Conservation (phyloP, 129 eudicot species). For the sunflower (Helianthus annuus) region DNA sequence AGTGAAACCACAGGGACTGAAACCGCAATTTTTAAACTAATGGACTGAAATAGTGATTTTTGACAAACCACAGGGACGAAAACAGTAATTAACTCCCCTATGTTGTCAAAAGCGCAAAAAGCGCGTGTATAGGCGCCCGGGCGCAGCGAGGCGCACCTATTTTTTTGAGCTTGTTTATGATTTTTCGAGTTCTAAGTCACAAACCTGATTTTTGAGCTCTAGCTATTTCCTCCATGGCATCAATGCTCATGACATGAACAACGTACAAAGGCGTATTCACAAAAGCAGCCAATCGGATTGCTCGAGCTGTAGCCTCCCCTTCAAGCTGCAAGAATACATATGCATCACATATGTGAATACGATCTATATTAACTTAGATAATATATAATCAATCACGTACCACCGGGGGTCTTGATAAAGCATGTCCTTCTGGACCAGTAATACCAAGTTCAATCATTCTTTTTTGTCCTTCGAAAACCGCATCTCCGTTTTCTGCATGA, state of each 20-base stretch:
- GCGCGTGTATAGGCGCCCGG: too few species aligned
- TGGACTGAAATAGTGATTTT: too few species aligned
- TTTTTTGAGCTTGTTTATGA: too few species aligned
- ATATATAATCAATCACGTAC: conserved; percentile 45
- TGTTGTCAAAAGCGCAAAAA: too few species aligned
- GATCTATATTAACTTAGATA: background rate
- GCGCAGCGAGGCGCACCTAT: too few species aligned
- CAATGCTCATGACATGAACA: conserved; percentile 99
- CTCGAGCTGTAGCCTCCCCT: conserved; percentile 96
- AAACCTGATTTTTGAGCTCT: conserved; percentile 94
- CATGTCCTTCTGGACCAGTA: conserved; percentile 99
- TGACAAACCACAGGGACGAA: too few species aligned
- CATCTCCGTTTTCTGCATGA: conserved; percentile 99
- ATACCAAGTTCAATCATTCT: conserved; percentile 97
- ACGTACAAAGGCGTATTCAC: conserved; percentile 95
- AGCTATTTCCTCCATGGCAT: conserved; percentile 98
- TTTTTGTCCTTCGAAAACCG: conserved; percentile 94
- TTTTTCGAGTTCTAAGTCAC: conserved; percentile 9
- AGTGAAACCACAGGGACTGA: too few species aligned
- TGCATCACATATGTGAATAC: background rate
- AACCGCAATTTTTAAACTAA: too few species aligned
- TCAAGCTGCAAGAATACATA: conserved; percentile 62
- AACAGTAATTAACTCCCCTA: too few species aligned
- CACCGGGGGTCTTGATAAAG: conserved; percentile 94
- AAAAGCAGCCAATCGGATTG: conserved; percentile 92